Percentiles rank a stretch among this genome's conserved stretches.
phyloP scores from a whole-genome alignment of 805 yeast species.

The Grigorovia transvaalensis region DNA sequence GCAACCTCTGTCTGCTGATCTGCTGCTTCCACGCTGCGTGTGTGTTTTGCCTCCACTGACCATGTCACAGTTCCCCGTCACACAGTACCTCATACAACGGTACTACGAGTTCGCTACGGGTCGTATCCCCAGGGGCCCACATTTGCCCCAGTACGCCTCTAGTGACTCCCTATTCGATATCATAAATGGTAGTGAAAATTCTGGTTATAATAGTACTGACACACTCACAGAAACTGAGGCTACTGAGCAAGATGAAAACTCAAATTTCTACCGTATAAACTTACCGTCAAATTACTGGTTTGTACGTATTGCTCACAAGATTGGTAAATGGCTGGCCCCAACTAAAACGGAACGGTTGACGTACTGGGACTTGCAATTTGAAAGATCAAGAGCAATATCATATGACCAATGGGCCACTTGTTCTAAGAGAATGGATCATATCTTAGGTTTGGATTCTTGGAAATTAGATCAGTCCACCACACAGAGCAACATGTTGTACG shows the following conservation, averaged over 20 bases:
- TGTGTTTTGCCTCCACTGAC: background rate
- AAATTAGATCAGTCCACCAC: constrained; percentile 32
- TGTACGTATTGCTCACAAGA: background rate
- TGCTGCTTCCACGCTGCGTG: background rate
- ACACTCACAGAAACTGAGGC: no score
- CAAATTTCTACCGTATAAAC: background rate
- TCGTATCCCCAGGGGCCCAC: background rate
- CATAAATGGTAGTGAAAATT: background rate
- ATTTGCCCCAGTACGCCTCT: background rate
- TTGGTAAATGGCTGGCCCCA: background rate
- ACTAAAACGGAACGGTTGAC: background rate
- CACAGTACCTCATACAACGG: background rate
- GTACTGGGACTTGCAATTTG: constrained; percentile 27
- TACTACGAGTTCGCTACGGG: background rate
- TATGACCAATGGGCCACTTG: constrained; percentile 60
- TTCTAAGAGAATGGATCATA: constrained; percentile 51
- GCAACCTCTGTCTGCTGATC: no score
- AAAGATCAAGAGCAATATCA: constrained; percentile 40
- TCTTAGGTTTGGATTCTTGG: constrained; percentile 64
- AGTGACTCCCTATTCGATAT: background rate
- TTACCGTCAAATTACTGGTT: background rate
- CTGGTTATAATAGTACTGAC: background rate
- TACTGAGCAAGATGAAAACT: no score
- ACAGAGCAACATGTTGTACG: constrained; percentile 42
- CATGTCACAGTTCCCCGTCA: background rate